phyloP scores from a whole-genome alignment of 768 basidiomycete species.

The Daedaleopsis sinensis region DNA sequence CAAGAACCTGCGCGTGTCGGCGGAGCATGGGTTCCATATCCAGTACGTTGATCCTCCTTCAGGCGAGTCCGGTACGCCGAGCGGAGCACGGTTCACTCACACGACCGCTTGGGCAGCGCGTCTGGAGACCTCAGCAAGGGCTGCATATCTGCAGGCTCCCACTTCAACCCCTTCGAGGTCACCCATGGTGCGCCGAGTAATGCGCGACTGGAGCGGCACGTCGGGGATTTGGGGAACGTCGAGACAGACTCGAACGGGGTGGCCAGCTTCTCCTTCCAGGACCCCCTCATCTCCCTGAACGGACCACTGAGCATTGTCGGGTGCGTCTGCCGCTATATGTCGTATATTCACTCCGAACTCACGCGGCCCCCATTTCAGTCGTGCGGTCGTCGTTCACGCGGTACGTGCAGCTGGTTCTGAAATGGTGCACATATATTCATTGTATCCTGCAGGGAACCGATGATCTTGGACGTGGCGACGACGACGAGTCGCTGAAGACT shows the following conservation, averaged over 20 bases:
- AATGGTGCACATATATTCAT: no score
- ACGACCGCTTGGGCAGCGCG: conserved; percentile 9
- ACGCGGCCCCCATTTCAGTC: conserved; percentile 38
- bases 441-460: conserved; percentile 68
- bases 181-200: conserved; percentile 68
- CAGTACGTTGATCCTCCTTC: conserved; percentile 52
- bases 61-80: no score
- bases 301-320: conserved; percentile 72
- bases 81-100: not conserved
- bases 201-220: conserved; percentile 51
- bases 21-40: conserved; percentile 76
- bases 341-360: not conserved
- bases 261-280: conserved; percentile 60
- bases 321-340: conserved; percentile 38
- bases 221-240: conserved; percentile 81
- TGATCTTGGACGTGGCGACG: conserved; percentile 73
- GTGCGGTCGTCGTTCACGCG: conserved; percentile 75
- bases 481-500: conserved; percentile 73
- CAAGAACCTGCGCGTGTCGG: conserved; percentile 56
- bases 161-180: conserved; percentile 74
- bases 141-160: conserved; percentile 68
- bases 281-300: conserved; percentile 64
- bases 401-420: no score
- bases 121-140: conserved; percentile 69
- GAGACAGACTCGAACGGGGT: conserved; percentile 58